Evolutionary conservation across 208 protist genomes (phyloP), one percentile per base, ranked within the genome.

Genomic region (Lotmaria passim): DNA sequence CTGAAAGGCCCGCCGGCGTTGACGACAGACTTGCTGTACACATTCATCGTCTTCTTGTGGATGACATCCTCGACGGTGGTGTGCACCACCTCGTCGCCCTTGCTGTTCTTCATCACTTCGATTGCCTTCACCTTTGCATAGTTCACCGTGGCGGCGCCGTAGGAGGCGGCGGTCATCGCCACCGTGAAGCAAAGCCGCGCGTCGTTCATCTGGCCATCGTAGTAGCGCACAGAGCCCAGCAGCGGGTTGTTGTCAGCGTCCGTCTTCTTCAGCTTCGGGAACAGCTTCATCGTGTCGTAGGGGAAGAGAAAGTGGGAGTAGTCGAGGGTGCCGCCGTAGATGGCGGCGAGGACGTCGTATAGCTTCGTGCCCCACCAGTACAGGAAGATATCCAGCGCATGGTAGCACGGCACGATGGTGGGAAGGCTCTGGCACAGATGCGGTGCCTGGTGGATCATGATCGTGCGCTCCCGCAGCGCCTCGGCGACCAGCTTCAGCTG

Each of bases 121-220:
- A 96, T 82, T 47, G 71, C 56, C 41, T 79, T 80, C 34, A 93
- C 90, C 70, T 85, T 83, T 23, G 86, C 83, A 81, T 99, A 95
- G 81, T 99, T 99, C 21, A 88, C 76, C n/a, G 93, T 90, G n/a
- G 86, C 76, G 7, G 98, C 95, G 33, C 97, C 92, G 59, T 93
- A 85, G 15, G 85, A 83, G 28, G 91, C 86, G 10, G 98, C 97
- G 34, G 98, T 98, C 55, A 98, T 82, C 7, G 96, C 97, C 15
- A 97, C 85, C 1, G 74, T 69, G 34, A 98, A 75, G 78, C 97
- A 98, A 72, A 99, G 86, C n/a, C 98, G 91, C 3, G 97, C 85
- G 69, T 99, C 98, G 83, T 99, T 97, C 82, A 98, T 93, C 81
- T 97, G 93, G 4, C 97, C 97, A 73, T 99, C 97, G 72, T 97